These are phyloP conservation scores for Allium sativum DNA, from an alignment of 106 monocot genomes.

Conservation along the genomic window DNA sequence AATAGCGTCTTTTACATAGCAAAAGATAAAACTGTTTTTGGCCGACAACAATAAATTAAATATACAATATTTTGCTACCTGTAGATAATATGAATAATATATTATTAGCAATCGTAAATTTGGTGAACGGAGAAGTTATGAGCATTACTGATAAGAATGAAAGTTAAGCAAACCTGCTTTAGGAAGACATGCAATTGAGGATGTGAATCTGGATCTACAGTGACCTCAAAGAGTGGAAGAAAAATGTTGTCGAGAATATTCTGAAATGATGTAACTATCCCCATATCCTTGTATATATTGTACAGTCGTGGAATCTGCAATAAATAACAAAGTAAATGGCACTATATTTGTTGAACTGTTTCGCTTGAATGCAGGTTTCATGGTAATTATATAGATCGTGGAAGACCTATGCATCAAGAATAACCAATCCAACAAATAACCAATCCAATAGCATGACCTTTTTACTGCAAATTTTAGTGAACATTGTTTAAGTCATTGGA, in stretches of 20 bases:
- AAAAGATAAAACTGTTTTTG: too few relatives aligned
- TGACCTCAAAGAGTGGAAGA: constrained; percentile 97
- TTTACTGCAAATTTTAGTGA: not conserved
- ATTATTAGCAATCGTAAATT: not conserved
- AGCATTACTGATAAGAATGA: not conserved
- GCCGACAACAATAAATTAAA: too few relatives aligned
- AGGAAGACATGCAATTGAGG: constrained; percentile 92
- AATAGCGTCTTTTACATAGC: too few relatives aligned
- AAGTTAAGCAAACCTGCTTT: constrained; percentile 55
- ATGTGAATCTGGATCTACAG: constrained; percentile 87
- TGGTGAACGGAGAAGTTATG: not conserved
- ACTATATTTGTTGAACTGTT: not conserved
- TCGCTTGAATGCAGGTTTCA: not conserved
- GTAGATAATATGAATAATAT: not conserved
- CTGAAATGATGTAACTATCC: constrained; percentile 97
- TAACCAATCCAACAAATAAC: not conserved
- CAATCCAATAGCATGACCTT: not conserved
- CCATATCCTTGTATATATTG: constrained; percentile 98
- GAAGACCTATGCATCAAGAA: not conserved
- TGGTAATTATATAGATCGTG: not conserved
- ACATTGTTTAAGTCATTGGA: not conserved
- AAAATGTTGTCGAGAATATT: constrained; percentile 96
- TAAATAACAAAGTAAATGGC: not conserved
- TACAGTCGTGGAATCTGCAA: constrained; percentile 92
- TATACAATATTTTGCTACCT: too few relatives aligned